Conservation (phyloP, 345 rosid species). For the Citrus medica region DNA sequence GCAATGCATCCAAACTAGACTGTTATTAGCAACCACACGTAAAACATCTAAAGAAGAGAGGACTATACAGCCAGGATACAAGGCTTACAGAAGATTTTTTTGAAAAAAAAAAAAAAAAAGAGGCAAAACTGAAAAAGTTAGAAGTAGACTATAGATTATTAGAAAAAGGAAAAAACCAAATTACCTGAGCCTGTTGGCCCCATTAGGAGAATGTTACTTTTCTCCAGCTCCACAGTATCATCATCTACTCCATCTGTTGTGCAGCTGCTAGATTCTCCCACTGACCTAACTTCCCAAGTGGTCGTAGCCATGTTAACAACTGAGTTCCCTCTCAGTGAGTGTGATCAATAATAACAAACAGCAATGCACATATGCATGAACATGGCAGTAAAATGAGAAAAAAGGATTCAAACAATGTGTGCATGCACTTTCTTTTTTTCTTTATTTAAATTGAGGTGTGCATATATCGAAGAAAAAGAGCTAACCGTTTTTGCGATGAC, state of each 20-base stretch:
- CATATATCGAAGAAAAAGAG: conserved; percentile 2
- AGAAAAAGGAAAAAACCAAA: conserved; percentile 9
- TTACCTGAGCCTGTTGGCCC: conserved; percentile 99
- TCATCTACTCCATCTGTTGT: conserved; percentile 50
- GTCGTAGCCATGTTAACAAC: conserved; percentile 27
- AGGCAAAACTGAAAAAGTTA: not conserved
- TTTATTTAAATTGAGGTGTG: too few species aligned
- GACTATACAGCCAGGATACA: not conserved
- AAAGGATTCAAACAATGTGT: not conserved
- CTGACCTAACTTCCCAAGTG: conserved; percentile 64
- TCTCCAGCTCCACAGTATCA: conserved; percentile 92
- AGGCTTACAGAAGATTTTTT: not conserved
- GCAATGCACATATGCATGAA: not conserved
- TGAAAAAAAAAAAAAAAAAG: not conserved
- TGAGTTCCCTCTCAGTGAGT: not conserved
- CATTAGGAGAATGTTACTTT: conserved; percentile 97
- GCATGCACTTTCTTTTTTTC: not conserved
- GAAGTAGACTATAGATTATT: not conserved
- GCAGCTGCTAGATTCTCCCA: conserved; percentile 44
- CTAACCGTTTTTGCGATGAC: conserved; percentile 67
- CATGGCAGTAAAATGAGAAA: not conserved
- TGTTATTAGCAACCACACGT: not conserved
- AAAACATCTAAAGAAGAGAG: not conserved
- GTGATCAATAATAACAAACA: not conserved
- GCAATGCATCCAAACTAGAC: not conserved